A percentile compares a stretch with the other conserved stretches of the same genome.
phyloP scores from a whole-genome alignment of 805 yeast species.

The Candida easanensis region DNA sequence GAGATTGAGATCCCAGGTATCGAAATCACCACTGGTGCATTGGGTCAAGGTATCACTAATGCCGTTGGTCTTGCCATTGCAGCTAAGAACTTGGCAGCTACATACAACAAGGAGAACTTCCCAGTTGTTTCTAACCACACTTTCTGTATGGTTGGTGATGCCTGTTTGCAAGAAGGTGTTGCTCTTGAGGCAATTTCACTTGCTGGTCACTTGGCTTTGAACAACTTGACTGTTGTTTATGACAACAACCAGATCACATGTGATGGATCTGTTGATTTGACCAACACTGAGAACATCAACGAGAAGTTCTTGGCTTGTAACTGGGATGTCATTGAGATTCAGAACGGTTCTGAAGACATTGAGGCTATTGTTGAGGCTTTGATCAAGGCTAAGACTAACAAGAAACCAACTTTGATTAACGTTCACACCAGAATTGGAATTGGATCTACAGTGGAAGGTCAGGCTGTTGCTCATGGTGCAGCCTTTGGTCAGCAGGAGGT shows the following conservation, averaged over 20 bases:
- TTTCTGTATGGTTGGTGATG: constrained; percentile 88
- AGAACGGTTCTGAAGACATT: constrained; percentile 78
- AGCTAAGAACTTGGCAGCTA: constrained; percentile 87
- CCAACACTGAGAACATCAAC: constrained; percentile 91
- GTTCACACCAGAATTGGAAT: constrained; percentile 90
- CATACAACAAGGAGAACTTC: constrained; percentile 85
- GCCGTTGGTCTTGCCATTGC: constrained; percentile 98
- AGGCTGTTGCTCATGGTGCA: constrained; percentile 93
- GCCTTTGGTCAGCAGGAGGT: constrained; percentile 94
- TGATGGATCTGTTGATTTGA: constrained; percentile 86
- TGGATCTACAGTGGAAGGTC: constrained; percentile 83
- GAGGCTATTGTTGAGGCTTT: constrained; percentile 71
- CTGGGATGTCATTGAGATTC: constrained; percentile 81
- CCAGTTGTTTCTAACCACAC: constrained; percentile 72
- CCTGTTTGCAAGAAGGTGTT: constrained; percentile 98
- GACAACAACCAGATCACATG: constrained; percentile 97
- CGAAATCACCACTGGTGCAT: constrained; percentile 97
- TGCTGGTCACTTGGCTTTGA: constrained; percentile 94
- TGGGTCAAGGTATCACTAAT: constrained; percentile 96
- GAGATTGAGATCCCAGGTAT: constrained; percentile 89
- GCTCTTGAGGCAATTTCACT: constrained; percentile 90
- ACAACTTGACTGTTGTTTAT: constrained; percentile 91
- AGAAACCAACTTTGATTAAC: constrained; percentile 89
- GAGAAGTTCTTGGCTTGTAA: constrained; percentile 89
- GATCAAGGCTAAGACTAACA: constrained; percentile 73